These are phyloP conservation scores for Kwoniella botswanensis DNA, from an alignment of 768 basidiomycete species.

Conservation along the genomic window DNA sequence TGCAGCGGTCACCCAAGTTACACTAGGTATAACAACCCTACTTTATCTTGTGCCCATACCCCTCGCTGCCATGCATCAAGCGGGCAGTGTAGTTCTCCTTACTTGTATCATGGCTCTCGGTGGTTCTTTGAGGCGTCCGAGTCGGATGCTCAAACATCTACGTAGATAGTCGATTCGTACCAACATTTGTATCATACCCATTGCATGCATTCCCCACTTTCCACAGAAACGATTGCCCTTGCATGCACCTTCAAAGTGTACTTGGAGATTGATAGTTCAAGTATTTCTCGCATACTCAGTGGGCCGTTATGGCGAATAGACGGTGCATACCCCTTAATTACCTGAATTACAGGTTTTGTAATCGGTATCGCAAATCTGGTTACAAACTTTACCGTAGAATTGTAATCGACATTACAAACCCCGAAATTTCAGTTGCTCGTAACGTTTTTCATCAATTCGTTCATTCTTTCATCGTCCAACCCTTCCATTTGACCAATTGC, in stretches of 20 bases:
- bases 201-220: conserved; percentile 19
- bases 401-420: not conserved
- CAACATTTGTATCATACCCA: conserved; percentile 10
- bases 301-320: no score
- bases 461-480: not conserved
- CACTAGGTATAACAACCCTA: conserved; percentile 76
- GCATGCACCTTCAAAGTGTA: no score
- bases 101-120: conserved; percentile 80
- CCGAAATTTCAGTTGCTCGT: not conserved
- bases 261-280: no score
- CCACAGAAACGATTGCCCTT: not conserved
- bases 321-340: no score
- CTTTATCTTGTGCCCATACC: conserved; percentile 91
- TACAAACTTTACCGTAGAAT: not conserved
- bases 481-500: not conserved
- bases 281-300: no score
- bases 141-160: conserved; percentile 21
- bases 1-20: conserved; percentile 68
- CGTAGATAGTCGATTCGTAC: conserved; percentile 11
- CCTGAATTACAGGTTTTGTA: not conserved
- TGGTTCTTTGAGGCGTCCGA: conserved; percentile 72
- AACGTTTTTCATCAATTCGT: conserved; percentile 2
- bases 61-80: conserved; percentile 91
- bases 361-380: not conserved
- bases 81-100: conserved; percentile 85